A percentile compares a stretch with the other conserved stretches of the same genome.
These are phyloP conservation scores for Colletotrichum destructivum DNA, from an alignment of 2,329 filamentous ascomycete genomes.

Conservation along the genomic window DNA sequence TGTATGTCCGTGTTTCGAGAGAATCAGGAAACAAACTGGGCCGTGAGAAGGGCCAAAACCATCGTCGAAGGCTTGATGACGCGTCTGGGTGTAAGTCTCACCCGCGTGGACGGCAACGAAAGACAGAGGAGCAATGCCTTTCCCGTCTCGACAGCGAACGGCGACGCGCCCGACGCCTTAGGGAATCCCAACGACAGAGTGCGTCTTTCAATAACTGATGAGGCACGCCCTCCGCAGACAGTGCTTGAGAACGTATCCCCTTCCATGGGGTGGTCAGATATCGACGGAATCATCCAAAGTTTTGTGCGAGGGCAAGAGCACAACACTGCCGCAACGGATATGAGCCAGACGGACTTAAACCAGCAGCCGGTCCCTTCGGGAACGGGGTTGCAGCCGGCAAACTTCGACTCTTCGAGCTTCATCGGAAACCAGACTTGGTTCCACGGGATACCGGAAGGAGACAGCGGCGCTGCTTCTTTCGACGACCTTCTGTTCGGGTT, in stretches of 20 bases:
- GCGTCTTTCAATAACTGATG: not conserved
- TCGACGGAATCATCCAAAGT: conserved; percentile 55
- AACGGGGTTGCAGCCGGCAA: not conserved
- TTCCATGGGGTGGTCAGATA: conserved; percentile 49
- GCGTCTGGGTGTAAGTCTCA: conserved; percentile 54
- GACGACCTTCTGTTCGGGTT: conserved; percentile 53
- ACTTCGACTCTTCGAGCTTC: not conserved
- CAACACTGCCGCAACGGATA: conserved; percentile 16
- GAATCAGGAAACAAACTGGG: conserved; percentile 66
- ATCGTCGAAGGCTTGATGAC: conserved; percentile 63
- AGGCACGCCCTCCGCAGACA: not conserved
- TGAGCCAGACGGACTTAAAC: not conserved
- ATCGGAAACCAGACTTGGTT: conserved; percentile 14
- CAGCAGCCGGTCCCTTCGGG: not conserved
- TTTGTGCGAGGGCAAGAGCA: conserved; percentile 48
- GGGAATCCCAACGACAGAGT: not conserved
- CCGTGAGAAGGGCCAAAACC: conserved; percentile 60
- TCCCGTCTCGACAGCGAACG: not conserved
- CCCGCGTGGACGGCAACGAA: not conserved
- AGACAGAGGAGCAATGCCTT: not conserved
- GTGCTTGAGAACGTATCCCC: conserved; percentile 19
- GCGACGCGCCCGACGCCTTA: not conserved
- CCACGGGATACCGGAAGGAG: conserved; percentile 16
- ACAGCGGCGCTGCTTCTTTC: conserved; percentile 41
- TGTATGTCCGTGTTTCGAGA: conserved; percentile 63